Evolutionary conservation across 208 protist species (phyloP), one percentile per base, ranked within the genome.

Genomic region (Trypanosoma conorhini): DNA sequence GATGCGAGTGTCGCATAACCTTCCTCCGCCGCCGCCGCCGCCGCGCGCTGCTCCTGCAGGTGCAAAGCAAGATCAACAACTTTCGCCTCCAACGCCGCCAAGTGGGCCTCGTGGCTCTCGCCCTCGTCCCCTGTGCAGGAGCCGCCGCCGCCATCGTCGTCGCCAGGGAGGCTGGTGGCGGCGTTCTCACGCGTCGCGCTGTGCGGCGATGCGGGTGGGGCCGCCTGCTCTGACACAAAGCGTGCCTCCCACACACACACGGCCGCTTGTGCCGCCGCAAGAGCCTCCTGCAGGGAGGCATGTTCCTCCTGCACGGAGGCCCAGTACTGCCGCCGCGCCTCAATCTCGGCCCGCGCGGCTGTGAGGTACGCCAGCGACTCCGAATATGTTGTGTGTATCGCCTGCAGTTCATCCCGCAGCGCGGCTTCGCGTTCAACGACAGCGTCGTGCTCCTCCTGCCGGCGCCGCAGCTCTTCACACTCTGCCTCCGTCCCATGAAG

Each of bases 11-110:
- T 62, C 13, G 54, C 60, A n/a, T 68, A 64, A 38, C 57, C 51
- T 28, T 81, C 56, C 0, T 51, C 44, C 13, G 81, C 67, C 30
- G 70, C 58, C 15, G 64, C 57, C 2, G 59, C 61, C 5, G 68
- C 80, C 21, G 58, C 78, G 35, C 66, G 55, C 61, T 86, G 69
- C 17, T 76, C 58, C 48, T 74, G 78, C 30, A 93, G 70, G 22
- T 70, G 54, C 28, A 93, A 38, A 1, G 87, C 81, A 46, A 93
- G 79, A 56, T 93, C 84, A 0, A 87, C 78, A 33, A 82, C 62
- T 63, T 93, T 93, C 0, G 77, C 73, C 57, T 93, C 84, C 24
- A 91, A 70, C 17, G 57, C 44, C n/a, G 38, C 48, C 17, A 70
- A 10, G 28, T 19, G 9, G 10, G 54, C 22, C 52, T 58, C 64